Evolutionary conservation across 768 basidiomycete genomes (phyloP).

Genomic region (Melanogaster broomeanus): DNA sequence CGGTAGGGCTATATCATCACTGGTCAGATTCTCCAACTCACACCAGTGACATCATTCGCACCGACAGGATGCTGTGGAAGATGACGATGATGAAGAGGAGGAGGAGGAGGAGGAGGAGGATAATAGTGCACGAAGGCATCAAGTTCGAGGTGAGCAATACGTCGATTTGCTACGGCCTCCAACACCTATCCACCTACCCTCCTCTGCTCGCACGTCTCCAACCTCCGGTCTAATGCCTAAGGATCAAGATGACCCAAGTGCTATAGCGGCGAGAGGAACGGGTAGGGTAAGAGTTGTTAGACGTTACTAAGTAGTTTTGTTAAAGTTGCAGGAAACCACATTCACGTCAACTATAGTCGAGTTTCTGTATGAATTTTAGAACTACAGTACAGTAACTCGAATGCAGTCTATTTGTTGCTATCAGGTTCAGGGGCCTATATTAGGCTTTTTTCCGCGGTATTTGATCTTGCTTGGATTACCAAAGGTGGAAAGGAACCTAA

Average conservation of each 20-base stretch:
- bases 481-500: slow-evolving; percentile 14
- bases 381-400: neutral
- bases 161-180: slow-evolving; percentile 37
- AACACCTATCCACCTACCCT: slow-evolving; percentile 43
- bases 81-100: slow-evolving; percentile 61
- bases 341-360: slow-evolving; percentile 1
- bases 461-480: neutral
- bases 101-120: slow-evolving; percentile 41
- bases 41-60: slow-evolving; percentile 1
- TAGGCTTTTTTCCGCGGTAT: too few relatives aligned
- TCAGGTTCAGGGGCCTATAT: slow-evolving; percentile 3
- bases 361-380: slow-evolving; percentile 2
- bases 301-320: slow-evolving; percentile 37
- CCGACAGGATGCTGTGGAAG: slow-evolving; percentile 52
- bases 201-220: slow-evolving; percentile 53
- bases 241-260: slow-evolving; percentile 37
- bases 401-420: neutral
- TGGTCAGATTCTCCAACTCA: slow-evolving; percentile 8
- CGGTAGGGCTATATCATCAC: slow-evolving; percentile 43
- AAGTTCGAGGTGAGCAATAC: slow-evolving; percentile 38
- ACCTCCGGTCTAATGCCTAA: slow-evolving; percentile 50
- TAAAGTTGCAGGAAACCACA: slow-evolving; percentile 6
- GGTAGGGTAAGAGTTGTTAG: slow-evolving; percentile 55
- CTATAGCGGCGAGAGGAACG: slow-evolving; percentile 24
- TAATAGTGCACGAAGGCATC: slow-evolving; percentile 26